Evolutionary conservation across 768 basidiomycete species (phyloP), one percentile per base, ranked within the genome.

Genomic region (Strobilomyces dryophilus): DNA sequence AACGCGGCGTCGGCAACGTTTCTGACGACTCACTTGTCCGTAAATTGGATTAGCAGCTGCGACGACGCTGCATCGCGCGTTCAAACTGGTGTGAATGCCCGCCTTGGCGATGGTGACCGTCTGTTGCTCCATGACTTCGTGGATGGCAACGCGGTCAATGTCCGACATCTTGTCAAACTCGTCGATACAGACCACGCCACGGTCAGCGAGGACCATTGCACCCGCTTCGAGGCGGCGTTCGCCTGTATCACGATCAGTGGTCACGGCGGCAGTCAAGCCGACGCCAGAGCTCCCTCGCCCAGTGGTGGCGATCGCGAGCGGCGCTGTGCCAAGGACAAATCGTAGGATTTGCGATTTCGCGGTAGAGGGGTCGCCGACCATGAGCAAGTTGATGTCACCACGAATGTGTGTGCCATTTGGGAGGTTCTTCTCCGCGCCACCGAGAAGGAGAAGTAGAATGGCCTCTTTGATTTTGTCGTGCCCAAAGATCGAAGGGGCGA

Each of bases 111-210:
- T 99, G 9, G 97, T 98, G 44, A 99, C 95, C 0, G 97, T 99
- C 68, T 99, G 97, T 70, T 98, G 95, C 68, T 98, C 97, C 97
- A 99, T 99, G 66, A 98, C 97, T 82, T 99, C 97, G 73, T 99
- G 97, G 63, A 99, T 99, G 32, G 97, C 95, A 18, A 98, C 95
- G 60, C 97, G 84, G 74, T 99, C 97, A 59, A 98, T 81, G 66
- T 99, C 97, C 26, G 92, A 95, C 97, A 99, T 98, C 71, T 99
- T 99, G 80, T 99, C 97, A 65, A 99, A 99, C 73, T 99, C 97
- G 71, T 99, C 97, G 62, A 99, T 98, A 71, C 97, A 99, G 42
- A 99, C 95, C 20, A 99, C 94, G 17, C 97, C 97, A 61, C 95
- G 85, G 71, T 99, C 97, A 27, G 97, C 97, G 54, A 99, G 85